Base-by-base conservation (phyloP, 805 yeast species). In the Wickerhamomyces hampshirensis region DNA sequence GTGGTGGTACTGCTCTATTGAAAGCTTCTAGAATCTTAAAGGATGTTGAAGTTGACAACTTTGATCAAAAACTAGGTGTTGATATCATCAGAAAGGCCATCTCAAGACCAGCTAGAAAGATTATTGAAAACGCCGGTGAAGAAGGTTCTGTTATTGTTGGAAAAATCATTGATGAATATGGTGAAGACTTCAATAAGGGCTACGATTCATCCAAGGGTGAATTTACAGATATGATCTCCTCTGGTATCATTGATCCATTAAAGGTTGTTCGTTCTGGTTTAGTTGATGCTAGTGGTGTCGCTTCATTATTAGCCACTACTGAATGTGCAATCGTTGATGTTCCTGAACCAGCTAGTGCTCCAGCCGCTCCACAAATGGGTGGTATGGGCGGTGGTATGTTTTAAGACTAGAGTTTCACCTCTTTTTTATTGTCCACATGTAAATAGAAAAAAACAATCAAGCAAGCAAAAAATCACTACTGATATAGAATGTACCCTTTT, bases 261-360 rank as follows among this genome's bases (percentile, higher is more conserved):
- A 91, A 93, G 79, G 98, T 93, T 57, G 98, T 93, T 46, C 86
- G 95, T 73, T 83, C 88, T 54, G 98, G 98, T 51, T 73, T 91
- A 58, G 89, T 88, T 41, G 98, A 91, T 58, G 98, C 98, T 43
- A 77, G 95, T 33, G 96, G 98, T 71, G 97, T 91, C 47, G 98
- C 98, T 36, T 89, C 97, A 15, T 75, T 91, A 63, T 77, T 91
- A 65, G 98, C 98, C 51, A 91, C 98, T 41, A 91, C 98, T 49
- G 98, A 91, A 72, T 93, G 96, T 66, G 97, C 97, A 49, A 86
- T 91, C 57, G 97, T 89, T 45, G 97, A 91, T 54, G 96, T 94
- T 51, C 97, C 97, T 54, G 93, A 91, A 56, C 67, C 73, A 38
- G 66, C 77, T 37, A 68, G 82, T 48, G 74, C 75, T 47, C 54